Evolutionary conservation across 176 grass and related monocot genomes (phyloP).

Genomic region (Musa beccarii): DNA sequence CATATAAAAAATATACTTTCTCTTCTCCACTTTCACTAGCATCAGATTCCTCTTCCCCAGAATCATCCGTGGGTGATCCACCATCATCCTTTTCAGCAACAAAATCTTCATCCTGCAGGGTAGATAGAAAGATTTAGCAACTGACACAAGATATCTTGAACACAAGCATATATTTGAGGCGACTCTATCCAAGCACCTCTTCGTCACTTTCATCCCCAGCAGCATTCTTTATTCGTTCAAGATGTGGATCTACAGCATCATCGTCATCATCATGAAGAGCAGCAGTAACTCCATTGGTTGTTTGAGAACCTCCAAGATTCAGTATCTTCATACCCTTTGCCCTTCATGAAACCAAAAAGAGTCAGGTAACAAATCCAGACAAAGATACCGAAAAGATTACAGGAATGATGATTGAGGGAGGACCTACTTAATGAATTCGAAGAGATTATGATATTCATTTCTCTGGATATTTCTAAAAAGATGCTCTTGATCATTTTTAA

Average conservation of each 20-base stretch:
- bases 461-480: constrained; percentile 36
- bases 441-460: constrained; percentile 31
- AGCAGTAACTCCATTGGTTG: constrained; percentile 51
- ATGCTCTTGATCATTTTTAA: constrained; percentile 32
- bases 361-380: background rate
- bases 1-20: constrained; percentile 50
- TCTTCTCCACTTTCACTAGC: constrained; percentile 74
- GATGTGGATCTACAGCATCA: constrained; percentile 78
- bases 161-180: constrained; percentile 1
- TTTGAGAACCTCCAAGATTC: constrained; percentile 84
- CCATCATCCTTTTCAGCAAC: constrained; percentile 89
- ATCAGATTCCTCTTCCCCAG: constrained; percentile 76
- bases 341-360: constrained; percentile 31
- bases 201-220: constrained; percentile 91
- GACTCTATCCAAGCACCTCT: constrained; percentile 40
- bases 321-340: constrained; percentile 84
- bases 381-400: background rate
- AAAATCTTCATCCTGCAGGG: constrained; percentile 92
- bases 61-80: constrained; percentile 96
- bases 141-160: constrained; percentile 1
- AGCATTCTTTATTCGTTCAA: constrained; percentile 68
- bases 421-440: constrained; percentile 27
- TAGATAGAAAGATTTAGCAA: constrained; percentile 1
- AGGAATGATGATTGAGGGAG: background rate
- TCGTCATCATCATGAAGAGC: constrained; percentile 67